These are phyloP conservation scores for Fusarium temperatum DNA, from an alignment of 2,329 filamentous ascomycete genomes.

Conservation along the genomic window DNA sequence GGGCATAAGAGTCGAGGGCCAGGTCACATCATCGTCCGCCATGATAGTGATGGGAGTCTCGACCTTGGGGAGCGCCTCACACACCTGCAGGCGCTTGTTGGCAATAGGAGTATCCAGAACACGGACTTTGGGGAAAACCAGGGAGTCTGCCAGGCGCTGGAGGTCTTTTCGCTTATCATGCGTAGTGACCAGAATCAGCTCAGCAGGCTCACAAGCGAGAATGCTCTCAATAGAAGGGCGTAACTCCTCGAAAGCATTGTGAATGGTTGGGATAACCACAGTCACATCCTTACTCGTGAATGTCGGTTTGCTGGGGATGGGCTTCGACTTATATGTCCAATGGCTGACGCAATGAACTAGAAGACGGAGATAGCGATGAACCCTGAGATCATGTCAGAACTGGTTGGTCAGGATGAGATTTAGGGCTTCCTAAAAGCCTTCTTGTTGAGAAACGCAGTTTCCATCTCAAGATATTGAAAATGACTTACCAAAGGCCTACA, in stretches of 20 bases:
- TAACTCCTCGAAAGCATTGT: constrained; percentile 85
- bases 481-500: constrained; percentile 58
- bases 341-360: constrained; percentile 87
- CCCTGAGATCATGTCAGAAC: constrained; percentile 58
- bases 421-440: background rate
- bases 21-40: constrained; percentile 95
- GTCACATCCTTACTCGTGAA: constrained; percentile 87
- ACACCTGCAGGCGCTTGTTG: constrained; percentile 95
- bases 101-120: constrained; percentile 83
- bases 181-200: constrained; percentile 88
- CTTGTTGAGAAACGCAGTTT: background rate
- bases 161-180: constrained; percentile 78
- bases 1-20: constrained; percentile 84
- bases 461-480: background rate
- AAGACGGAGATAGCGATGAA: constrained; percentile 87
- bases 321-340: constrained; percentile 86
- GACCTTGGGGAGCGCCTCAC: constrained; percentile 87
- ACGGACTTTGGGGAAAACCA: constrained; percentile 69
- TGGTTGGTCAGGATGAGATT: background rate
- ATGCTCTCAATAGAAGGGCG: constrained; percentile 83
- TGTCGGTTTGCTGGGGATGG: constrained; percentile 81
- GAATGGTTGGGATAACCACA: constrained; percentile 92
- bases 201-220: constrained; percentile 72
- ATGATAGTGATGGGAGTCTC: constrained; percentile 87
- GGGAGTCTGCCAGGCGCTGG: constrained; percentile 70